Conservation (phyloP, 768 basidiomycete species). For the Lactarius akahatsu region DNA sequence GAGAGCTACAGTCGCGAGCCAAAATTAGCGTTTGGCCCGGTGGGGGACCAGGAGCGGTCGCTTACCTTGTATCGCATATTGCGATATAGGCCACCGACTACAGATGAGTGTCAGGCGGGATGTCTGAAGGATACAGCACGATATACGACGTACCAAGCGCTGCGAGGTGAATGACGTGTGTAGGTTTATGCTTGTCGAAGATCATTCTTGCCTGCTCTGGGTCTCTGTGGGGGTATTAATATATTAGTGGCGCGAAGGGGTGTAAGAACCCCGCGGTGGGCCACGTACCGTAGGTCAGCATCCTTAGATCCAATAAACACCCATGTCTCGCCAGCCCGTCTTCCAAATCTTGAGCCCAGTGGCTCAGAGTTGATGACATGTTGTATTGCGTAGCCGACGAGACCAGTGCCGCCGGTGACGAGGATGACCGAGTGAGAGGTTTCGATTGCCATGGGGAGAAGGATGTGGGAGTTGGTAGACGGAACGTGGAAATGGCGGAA, state of each 20-base stretch:
- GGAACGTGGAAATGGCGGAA: neutral
- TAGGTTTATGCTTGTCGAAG: conserved; percentile 91
- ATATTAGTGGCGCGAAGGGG: neutral
- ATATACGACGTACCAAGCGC: conserved; percentile 68
- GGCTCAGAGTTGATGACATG: conserved; percentile 78
- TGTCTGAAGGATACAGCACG: neutral
- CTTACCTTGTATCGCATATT: conserved; percentile 92
- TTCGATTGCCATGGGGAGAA: conserved; percentile 10
- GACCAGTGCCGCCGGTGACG: conserved; percentile 82
- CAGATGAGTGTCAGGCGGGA: conserved; percentile 2
- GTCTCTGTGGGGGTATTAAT: conserved; percentile 48
- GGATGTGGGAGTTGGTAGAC: neutral
- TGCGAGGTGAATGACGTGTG: conserved; percentile 95
- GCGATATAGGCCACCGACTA: conserved; percentile 92
- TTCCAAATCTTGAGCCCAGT: conserved; percentile 76
- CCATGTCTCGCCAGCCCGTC: conserved; percentile 76
- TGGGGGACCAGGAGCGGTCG: neutral
- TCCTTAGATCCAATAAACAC: conserved; percentile 78
- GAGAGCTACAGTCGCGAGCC: conserved; percentile 53
- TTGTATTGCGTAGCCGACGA: conserved; percentile 84
- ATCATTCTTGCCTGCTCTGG: conserved; percentile 63
- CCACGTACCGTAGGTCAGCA: conserved; percentile 75
- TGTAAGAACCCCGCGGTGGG: neutral
- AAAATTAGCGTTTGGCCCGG: conserved; percentile 8
- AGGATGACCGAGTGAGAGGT: conserved; percentile 50